Conservation (phyloP, 768 basidiomycete species). For the Mrakia gelida region DNA sequence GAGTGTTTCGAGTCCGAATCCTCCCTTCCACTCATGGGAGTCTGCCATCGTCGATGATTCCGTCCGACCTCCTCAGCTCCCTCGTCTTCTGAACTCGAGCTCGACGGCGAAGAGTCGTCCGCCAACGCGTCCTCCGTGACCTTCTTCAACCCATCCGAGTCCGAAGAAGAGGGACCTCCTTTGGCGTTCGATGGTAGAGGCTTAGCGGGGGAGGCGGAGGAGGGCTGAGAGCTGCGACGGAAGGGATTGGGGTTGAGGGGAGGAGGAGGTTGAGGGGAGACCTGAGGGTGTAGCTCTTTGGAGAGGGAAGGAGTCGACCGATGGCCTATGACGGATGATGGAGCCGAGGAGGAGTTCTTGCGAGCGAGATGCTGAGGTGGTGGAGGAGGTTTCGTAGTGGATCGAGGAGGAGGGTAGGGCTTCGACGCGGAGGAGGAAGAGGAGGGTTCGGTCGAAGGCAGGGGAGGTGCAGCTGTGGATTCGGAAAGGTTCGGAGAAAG, state of each 20-base stretch:
- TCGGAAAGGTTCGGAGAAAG: background rate
- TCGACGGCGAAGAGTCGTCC: conserved; percentile 1
- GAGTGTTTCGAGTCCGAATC: conserved; percentile 13
- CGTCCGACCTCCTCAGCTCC: background rate
- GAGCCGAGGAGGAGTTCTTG: background rate
- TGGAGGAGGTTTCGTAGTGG: background rate
- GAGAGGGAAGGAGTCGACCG: conserved; percentile 3
- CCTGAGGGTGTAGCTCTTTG: background rate
- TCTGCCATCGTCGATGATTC: conserved; percentile 10
- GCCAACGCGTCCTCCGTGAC: background rate
- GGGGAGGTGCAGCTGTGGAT: background rate
- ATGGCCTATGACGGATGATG: background rate
- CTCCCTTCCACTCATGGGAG: background rate
- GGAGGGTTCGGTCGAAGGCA: background rate
- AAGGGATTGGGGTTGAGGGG: background rate
- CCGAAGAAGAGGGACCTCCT: background rate
- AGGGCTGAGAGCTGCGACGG: background rate
- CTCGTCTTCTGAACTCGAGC: background rate
- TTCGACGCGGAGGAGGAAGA: background rate
- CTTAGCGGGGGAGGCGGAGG: background rate
- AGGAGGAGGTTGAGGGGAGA: background rate
- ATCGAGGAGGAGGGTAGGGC: conserved; percentile 2
- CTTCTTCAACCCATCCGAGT: conserved; percentile 6
- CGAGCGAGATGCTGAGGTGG: conserved; percentile 20
- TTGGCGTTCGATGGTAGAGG: background rate